Percentiles rank a stretch among this genome's conserved stretches.
Conservation (phyloP, 2,329 filamentous ascomycete genomes). For the Chaetomiaceae sp. region DNA sequence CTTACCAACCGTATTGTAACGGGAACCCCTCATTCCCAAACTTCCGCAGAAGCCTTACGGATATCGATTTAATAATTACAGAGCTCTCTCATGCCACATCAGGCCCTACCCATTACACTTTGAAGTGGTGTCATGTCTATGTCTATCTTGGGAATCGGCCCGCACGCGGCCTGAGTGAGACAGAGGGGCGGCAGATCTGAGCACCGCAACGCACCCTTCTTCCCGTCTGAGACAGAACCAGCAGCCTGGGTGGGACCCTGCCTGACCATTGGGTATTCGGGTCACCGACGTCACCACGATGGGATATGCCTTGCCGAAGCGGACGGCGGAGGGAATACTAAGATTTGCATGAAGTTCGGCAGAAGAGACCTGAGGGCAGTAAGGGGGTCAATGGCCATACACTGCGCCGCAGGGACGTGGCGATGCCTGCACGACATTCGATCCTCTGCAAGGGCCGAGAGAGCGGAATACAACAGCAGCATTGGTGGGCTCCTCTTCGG, state of each 20-base stretch:
- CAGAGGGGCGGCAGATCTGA: background rate
- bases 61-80: too few relatives aligned
- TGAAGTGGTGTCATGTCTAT: too few relatives aligned
- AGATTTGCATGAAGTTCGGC: background rate
- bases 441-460: background rate
- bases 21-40: too few relatives aligned
- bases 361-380: background rate
- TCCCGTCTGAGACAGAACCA: background rate
- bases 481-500: background rate
- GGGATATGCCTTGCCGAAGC: too few relatives aligned
- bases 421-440: background rate
- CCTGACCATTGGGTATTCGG: background rate
- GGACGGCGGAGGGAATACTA: background rate
- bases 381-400: background rate
- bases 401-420: background rate
- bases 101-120: too few relatives aligned
- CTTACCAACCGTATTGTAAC: too few relatives aligned
- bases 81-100: too few relatives aligned
- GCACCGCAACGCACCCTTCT: background rate
- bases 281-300: background rate
- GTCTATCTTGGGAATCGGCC: too few relatives aligned
- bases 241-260: background rate
- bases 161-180: background rate
- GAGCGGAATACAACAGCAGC: background rate
- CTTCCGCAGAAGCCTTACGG: too few relatives aligned